These are phyloP conservation scores for Ceratocystis huliohia DNA, from an alignment of 2,329 filamentous ascomycete species.

Conservation along the genomic window DNA sequence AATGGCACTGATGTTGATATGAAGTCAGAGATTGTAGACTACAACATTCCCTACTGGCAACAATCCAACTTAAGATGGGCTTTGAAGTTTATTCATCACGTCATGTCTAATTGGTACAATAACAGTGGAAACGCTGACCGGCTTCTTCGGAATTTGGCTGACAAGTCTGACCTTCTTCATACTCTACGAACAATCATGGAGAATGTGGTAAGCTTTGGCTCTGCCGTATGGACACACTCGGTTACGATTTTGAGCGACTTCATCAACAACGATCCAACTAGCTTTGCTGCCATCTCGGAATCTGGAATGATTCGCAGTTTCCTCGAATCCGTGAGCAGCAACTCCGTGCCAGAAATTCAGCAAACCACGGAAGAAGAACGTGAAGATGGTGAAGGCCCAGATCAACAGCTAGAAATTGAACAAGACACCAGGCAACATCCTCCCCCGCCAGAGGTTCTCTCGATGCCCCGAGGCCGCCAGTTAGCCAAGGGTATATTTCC, in stretches of 20 bases:
- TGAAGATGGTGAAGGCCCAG: constrained; percentile 25
- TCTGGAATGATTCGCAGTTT: constrained; percentile 80
- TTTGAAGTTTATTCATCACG: constrained; percentile 90
- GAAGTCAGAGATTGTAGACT: constrained; percentile 78
- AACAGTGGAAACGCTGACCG: constrained; percentile 75
- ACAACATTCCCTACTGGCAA: constrained; percentile 81
- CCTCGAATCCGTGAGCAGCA: constrained; percentile 63
- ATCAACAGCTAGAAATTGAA: constrained; percentile 24
- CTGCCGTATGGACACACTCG: constrained; percentile 89
- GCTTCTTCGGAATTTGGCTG: constrained; percentile 80
- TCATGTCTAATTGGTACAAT: constrained; percentile 66
- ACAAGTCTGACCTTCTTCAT: constrained; percentile 71
- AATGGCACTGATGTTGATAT: constrained; percentile 58
- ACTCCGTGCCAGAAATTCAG: constrained; percentile 28
- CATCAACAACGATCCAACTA: constrained; percentile 97
- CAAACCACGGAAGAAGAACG: constrained; percentile 25
- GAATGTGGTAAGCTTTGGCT: constrained; percentile 69
- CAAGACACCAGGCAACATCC: constrained; percentile 36
- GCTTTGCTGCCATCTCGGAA: constrained; percentile 89
- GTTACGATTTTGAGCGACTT: constrained; percentile 89
- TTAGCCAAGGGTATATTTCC: constrained; percentile 65
- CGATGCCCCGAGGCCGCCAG: constrained; percentile 32
- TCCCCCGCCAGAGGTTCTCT: constrained; percentile 39
- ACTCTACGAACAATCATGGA: constrained; percentile 72
- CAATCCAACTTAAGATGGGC: constrained; percentile 89